Conservation (phyloP, 306 rosid genomes). For the Arachis hypogaea region DNA sequence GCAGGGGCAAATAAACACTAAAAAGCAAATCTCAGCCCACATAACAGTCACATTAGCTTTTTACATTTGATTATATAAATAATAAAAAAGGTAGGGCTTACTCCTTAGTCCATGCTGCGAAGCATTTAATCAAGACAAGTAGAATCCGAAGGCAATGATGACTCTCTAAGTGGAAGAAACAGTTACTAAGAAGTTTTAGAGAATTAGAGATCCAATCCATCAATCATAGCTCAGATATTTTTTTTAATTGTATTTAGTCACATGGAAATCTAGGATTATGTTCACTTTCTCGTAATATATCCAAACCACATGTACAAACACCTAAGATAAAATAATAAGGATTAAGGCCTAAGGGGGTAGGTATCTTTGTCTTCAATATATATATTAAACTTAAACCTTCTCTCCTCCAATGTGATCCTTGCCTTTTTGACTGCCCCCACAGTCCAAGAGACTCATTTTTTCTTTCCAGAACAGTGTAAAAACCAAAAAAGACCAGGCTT, state of each 20-base stretch:
- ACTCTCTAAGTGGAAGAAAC: slow-evolving; percentile 16
- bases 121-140: slow-evolving; percentile 41
- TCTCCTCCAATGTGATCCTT: background rate
- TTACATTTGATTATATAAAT: background rate
- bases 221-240: slow-evolving; percentile 12
- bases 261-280: slow-evolving; percentile 37
- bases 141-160: slow-evolving; percentile 47
- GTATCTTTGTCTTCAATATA: slow-evolving; percentile 39
- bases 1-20: background rate
- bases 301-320: slow-evolving; percentile 47
- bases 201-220: slow-evolving; percentile 33
- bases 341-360: slow-evolving; percentile 1
- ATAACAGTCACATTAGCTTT: background rate
- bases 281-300: background rate
- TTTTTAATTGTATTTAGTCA: slow-evolving; percentile 15
- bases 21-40: background rate
- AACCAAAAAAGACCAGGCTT: slow-evolving; percentile 39
- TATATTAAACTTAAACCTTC: slow-evolving; percentile 30
- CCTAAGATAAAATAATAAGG: slow-evolving; percentile 19
- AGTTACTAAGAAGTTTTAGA: slow-evolving; percentile 18
- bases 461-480: slow-evolving; percentile 43
- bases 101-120: background rate
- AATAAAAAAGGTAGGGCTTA: background rate
- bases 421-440: slow-evolving; percentile 12
- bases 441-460: slow-evolving; percentile 71